Base-by-base conservation (phyloP, 2,329 filamentous ascomycete species). In the Aspergillus melleus region DNA sequence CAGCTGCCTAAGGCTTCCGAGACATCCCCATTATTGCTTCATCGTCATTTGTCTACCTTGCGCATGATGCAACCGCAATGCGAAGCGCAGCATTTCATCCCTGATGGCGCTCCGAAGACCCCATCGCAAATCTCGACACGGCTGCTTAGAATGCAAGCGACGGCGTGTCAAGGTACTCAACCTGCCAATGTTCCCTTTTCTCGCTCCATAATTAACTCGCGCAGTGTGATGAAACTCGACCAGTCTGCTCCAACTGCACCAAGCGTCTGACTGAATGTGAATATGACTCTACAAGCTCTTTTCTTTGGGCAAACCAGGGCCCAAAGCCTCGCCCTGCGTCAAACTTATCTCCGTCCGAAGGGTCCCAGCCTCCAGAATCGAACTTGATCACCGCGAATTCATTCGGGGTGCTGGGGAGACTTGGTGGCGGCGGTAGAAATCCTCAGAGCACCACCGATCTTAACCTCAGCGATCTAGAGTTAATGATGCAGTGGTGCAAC, bases 381-480 rank as follows among this genome's bases (percentile, higher is more conserved):
- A 52, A 60, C 1, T 55, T 58, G 26, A 53, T 55, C 10, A 60
- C 64, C 12, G 51, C 63, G n/a, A 64, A 67, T 49, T 66, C 72
- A 24, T 54, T 72, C 14, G 68, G 64, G n/a, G 61, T 72, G 6
- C 55, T 73, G 12, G 63, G 66, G 9, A 62, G 64, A 42, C 62
- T 71, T 2, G 61, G 62, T 36, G 66, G 59, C 12, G 60, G 63
- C 9, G 47, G 54, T 39, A 46, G 47, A 16, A 8, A 24, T 36
- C 24, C 22, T 30, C 61, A 8, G 56, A 56, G n/a, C 53, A 59
- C 22, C 54, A 62, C n/a, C 58, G 65, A 77, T 36, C 67, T 81
- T 9, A 80, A 81, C 57, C 64, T 82, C 22, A 71, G 77, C 49
- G 77, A 82, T 59, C 67, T 77, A 52, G 81, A 79, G 64, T 72